These are phyloP conservation scores for Gossypium laxum DNA, from an alignment of 441 rosid genomes.

Conservation along the genomic window DNA sequence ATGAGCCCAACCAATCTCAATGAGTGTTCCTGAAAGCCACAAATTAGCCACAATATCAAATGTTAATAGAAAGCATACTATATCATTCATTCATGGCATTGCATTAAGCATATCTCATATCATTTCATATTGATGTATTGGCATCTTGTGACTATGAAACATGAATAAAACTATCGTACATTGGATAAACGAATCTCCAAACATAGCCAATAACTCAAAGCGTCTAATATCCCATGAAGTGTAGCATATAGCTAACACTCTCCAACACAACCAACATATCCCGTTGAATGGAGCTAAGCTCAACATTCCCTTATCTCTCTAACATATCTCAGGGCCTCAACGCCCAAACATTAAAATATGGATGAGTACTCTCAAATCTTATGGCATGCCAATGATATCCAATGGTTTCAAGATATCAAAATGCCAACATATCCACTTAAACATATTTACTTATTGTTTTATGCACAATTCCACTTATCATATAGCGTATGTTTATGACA, in stretches of 20 bases:
- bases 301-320: neutral
- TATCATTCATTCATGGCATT: neutral
- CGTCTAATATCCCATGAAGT: neutral
- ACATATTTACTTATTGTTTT: too few species aligned
- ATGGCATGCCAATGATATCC: neutral
- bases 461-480: neutral
- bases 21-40: neutral
- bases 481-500: neutral
- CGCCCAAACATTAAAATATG: neutral
- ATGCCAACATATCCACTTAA: neutral
- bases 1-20: neutral
- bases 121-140: neutral
- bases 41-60: neutral
- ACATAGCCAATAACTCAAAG: neutral
- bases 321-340: neutral
- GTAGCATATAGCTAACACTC: neutral
- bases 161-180: neutral
- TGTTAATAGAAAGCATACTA: neutral
- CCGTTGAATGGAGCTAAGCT: neutral
- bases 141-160: neutral
- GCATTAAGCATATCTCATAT: neutral
- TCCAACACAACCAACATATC: neutral
- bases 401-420: neutral
- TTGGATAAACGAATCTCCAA: neutral
- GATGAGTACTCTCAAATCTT: neutral